Evolutionary conservation across 2,329 filamentous ascomycete genomes (phyloP), one percentile per base, ranked within the genome.

Genomic region (Cephalotrichum gorgonifer): DNA sequence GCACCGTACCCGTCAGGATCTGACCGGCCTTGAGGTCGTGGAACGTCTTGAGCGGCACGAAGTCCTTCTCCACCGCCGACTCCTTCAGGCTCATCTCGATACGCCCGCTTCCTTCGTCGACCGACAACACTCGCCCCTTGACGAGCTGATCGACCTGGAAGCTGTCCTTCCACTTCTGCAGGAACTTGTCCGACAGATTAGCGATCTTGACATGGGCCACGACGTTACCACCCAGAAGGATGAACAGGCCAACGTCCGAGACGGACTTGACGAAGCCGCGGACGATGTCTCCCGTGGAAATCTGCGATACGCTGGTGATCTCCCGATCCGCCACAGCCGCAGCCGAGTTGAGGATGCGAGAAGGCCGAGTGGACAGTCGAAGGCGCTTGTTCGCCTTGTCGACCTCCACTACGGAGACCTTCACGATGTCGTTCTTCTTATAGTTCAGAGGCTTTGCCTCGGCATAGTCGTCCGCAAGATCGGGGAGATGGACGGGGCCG

Each of bases 91-190:
- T 94, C 72, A 98, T 75, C 62, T 94, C 88, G 26, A 95, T 69
- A 57, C 89, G 87, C 50, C 82, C 80, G 25, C 80, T 72, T 33
- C 75, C 73, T 6, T 73, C 59, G 57, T 96, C 86, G 25, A 90
- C 78, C 3, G 81, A 72, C 43, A 86, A 79, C 52, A 98, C 75
- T 54, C 91, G 88, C 47, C 89, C 93, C 65, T 85, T 88, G 48
- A 98, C 88, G 6, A 98, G 75, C 65, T 97, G 89, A 58, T 95
- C 88, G 44, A 91, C 71, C 58, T 93, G 83, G 68, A 91, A 96
- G 42, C 83, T 74, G 31, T 86, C 80, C 69, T 95, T 94, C 93
- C 93, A 98, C 53, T 97, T 88, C 66, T 97, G 97, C 58, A 98
- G 70, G 63, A 83, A 98, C 7, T 80, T 78, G 62, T 98, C 93